Conservation (phyloP, 495 filamentous ascomycete species). For the Daldinia grandis region DNA sequence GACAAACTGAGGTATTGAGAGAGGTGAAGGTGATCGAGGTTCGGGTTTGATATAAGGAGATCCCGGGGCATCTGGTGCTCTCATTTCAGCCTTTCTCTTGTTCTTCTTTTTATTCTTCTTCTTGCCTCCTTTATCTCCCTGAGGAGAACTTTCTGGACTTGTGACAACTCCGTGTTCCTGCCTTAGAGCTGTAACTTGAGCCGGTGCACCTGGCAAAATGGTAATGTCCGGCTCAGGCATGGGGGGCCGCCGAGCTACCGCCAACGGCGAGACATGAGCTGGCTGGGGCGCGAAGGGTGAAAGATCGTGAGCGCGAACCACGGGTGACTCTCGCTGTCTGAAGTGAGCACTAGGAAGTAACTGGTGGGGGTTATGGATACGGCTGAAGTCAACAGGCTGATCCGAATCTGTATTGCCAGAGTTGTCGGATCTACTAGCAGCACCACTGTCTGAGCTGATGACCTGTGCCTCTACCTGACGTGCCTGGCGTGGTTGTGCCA, state of each 20-base stretch:
- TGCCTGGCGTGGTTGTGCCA: conserved; percentile 17
- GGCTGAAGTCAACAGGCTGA: conserved; percentile 47
- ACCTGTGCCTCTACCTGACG: conserved; percentile 39
- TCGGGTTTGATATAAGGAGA: conserved; percentile 84
- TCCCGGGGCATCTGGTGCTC: conserved; percentile 48
- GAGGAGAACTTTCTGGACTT: conserved; percentile 63
- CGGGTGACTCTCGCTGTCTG: conserved; percentile 46
- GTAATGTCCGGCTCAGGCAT: conserved; percentile 50
- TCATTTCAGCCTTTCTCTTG: conserved; percentile 57
- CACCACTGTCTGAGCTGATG: conserved; percentile 49
- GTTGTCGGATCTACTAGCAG: conserved; percentile 52
- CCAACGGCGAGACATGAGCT: conserved; percentile 79
- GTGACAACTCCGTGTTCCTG: conserved; percentile 52
- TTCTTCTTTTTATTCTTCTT: conserved; percentile 61
- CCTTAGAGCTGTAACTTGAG: conserved; percentile 61
- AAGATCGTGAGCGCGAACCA: conserved; percentile 58
- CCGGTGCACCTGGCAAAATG: conserved; percentile 49
- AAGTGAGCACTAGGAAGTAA: conserved; percentile 47
- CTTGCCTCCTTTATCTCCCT: conserved; percentile 47
- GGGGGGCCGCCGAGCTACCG: conserved; percentile 67
- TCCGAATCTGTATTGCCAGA: conserved; percentile 52
- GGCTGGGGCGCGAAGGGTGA: conserved; percentile 85
- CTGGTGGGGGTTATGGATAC: conserved; percentile 45
- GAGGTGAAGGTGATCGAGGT: conserved; percentile 81
- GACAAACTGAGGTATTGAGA: conserved; percentile 61